Conservation (phyloP, 176 grass and related monocot genomes). For the Secale cereale region DNA sequence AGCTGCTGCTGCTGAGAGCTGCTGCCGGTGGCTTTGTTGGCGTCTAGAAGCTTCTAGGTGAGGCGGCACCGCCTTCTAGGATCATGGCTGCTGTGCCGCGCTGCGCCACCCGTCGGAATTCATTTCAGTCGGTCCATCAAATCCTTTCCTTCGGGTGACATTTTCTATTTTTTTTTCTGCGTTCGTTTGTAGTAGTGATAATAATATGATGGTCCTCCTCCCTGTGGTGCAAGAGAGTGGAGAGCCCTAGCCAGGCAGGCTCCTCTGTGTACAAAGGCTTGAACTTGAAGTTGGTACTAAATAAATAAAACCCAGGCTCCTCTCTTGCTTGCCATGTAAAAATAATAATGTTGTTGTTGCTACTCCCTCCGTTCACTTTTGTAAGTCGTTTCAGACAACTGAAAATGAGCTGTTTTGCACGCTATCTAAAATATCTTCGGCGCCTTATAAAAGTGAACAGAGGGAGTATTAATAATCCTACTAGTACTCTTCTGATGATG, state of each 20-base stretch:
- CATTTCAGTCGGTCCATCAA: neutral
- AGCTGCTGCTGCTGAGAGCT: neutral
- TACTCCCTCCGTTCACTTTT: too few relatives aligned
- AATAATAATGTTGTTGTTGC: neutral
- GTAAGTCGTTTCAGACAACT: too few relatives aligned
- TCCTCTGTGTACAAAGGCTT: neutral
- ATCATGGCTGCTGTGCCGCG: neutral
- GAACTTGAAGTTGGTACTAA: neutral
- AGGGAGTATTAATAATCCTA: too few relatives aligned
- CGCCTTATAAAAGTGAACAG: too few relatives aligned
- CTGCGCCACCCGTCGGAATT: neutral
- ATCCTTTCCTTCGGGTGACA: neutral
- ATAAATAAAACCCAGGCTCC: neutral
- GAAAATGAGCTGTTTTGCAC: too few relatives aligned
- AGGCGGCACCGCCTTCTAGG: neutral
- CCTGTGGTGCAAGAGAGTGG: neutral
- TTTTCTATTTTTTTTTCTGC: neutral
- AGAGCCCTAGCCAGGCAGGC: neutral
- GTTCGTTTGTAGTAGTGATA: neutral
- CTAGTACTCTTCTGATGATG: neutral
- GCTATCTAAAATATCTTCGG: too few relatives aligned
- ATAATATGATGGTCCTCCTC: neutral
- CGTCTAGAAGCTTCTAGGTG: conserved; percentile 37
- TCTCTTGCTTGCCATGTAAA: neutral
- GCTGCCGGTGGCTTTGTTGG: conserved; percentile 2